Evolutionary conservation across 2,329 filamentous ascomycete species (phyloP), one percentile per base, ranked within the genome.

Genomic region (Diaporthe citriasiana): DNA sequence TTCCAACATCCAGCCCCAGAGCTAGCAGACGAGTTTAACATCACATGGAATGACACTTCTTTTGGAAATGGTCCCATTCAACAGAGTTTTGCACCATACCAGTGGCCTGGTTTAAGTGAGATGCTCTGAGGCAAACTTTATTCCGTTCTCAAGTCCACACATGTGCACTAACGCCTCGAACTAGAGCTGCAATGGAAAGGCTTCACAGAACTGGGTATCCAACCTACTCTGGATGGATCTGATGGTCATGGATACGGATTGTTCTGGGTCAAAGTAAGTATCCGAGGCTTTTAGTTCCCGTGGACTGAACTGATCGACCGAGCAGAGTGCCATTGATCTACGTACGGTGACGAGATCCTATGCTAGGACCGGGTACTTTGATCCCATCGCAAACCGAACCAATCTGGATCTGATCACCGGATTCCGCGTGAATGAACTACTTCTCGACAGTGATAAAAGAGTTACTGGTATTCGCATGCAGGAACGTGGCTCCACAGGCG

Each of bases 11-110:
- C 53, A 17, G 53, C 53, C 53, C 27, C 27, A 7, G 53, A 33
- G 27, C 53, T 55, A 4, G 27, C 27, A 19, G 53, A 30, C 17
- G 51, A 55, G 17, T 55, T 55, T 8, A 33, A 55, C 33, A 55
- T 55, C 27, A 55, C 51, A 9, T 55, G 51, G 51, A 55, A 55
- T 13, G 51, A 55, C 27, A 55, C 51, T 19, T 27, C 51, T 1
- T 55, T 55, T 55, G 51, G 51, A 55, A 33, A 55, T 33, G 51
- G 51, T 10, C 51, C 51, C 17, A 55, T 55, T 55, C 17, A 55
- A 33, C 51, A 55, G 51, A 55, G 51, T 17, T 55, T 55, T 55
- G 51, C 51, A 15, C 51, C 51, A 7, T 55, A 55, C 27, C 51
- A 55, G 51, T 55, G 51, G 51, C 51, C 27, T 55, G 51, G 51